Evolutionary conservation across 2,329 filamentous ascomycete genomes (phyloP), one percentile per base, ranked within the genome.

Genomic region (Dothidotthia symphoricarpi): DNA sequence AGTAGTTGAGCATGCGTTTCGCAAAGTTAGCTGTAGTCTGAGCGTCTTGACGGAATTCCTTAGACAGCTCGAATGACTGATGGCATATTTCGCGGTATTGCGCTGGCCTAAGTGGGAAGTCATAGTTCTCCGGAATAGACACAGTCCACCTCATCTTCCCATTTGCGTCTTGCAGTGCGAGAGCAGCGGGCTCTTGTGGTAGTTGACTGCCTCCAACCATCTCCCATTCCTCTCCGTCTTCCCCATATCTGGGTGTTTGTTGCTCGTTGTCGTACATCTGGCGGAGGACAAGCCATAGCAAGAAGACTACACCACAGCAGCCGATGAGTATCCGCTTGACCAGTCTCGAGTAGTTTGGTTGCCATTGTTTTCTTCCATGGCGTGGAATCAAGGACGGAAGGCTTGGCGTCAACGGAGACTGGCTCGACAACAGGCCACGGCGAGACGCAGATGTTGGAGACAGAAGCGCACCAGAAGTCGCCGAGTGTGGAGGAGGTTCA

Each of bases 141-240:
- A 94, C 78, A 0, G 88, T 93, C 88, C 88, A 94, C 61, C 78
- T 83, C 9, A 81, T 72, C 34, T 75, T 76, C 3, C 84, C 85
- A 29, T 74, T 71, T 16, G 72, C 69, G 65, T 89, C 85, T 11
- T 75, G 78, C 30, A 90, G 73, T 5, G 87, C 75, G 14, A 93
- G 75, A 0, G 86, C 85, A 0, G 83, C 85, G 0, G 87, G 83
- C 45, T 86, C 81, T 17, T 83, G 75, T 0, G 86, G 86, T n/a
- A 88, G 64, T 28, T 72, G 72, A 44, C 81, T 76, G 43, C 80
- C 80, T 25, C 75, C 78, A 6, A 86, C 76, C 74, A 87, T 81
- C 54, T 87, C 82, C 60, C 81, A 83, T 33, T 79, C 69, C 31
- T 76, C 54, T 15, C 43, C 49, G 24, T 59, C 55, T 19, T 53